Evolutionary conservation across 495 filamentous ascomycete species (phyloP).

Genomic region (Penicillium diatomitis): DNA sequence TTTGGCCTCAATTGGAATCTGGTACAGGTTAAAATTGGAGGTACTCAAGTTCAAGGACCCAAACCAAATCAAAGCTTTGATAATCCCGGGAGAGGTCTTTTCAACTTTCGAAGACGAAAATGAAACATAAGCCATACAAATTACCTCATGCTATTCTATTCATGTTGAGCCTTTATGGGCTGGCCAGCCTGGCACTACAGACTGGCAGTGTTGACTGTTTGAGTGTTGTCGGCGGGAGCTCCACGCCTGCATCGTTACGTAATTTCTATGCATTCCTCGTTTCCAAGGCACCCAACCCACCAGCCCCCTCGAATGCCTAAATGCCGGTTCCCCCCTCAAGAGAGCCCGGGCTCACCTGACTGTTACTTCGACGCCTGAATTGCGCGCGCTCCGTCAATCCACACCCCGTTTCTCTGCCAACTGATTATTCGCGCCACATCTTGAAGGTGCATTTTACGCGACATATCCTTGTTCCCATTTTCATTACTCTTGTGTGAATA

Average conservation of each 20-base stretch:
- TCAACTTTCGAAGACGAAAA: no score
- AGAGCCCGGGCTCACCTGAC: slow-evolving; percentile 6
- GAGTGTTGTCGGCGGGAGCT: no score
- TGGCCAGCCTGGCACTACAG: no score
- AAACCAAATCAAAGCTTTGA: no score
- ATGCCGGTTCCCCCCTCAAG: not conserved
- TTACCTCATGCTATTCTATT: no score
- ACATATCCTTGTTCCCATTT: slow-evolving; percentile 1
- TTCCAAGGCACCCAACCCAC: slow-evolving; percentile 6
- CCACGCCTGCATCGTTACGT: not conserved
- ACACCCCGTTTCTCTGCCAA: slow-evolving; percentile 18
- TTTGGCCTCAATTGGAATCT: no score
- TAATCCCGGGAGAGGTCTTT: no score
- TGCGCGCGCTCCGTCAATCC: slow-evolving; percentile 20
- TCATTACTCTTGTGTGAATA: not conserved
- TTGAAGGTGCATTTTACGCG: slow-evolving; percentile 12
- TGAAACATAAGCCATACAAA: no score
- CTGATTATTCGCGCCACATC: slow-evolving; percentile 15
- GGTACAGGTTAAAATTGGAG: no score
- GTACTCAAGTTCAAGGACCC: no score
- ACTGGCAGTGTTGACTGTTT: no score
- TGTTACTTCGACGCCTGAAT: slow-evolving; percentile 13
- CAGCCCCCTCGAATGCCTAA: slow-evolving; percentile 23
- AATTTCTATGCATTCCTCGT: slow-evolving; percentile 1
- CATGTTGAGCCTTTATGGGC: no score